Percentiles rank a stretch among this genome's conserved stretches.
phyloP scores from a whole-genome alignment of 2,329 filamentous ascomycete genomes.

The Aureobasidium subglaciale region DNA sequence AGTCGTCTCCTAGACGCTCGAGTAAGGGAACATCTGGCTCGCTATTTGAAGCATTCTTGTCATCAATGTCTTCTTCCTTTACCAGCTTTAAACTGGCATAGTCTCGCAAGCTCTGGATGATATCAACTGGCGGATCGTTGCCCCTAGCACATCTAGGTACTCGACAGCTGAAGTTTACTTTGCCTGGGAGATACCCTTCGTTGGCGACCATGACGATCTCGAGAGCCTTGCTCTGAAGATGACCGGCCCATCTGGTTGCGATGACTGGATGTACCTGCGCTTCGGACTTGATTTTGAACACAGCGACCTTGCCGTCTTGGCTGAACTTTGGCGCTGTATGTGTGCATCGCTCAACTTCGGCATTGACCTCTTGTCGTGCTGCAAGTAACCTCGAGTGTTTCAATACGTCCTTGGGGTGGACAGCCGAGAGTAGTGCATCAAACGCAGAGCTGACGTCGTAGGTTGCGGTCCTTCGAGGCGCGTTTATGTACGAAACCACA shows the following conservation, averaged over 20 bases:
- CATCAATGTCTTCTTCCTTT: slow-evolving; percentile 14
- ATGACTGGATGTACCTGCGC: slow-evolving; percentile 62
- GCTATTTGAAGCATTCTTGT: background rate
- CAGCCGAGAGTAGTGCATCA: slow-evolving; percentile 48
- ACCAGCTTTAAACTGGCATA: slow-evolving; percentile 37
- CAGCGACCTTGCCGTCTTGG: slow-evolving; percentile 53
- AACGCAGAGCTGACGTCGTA: slow-evolving; percentile 57
- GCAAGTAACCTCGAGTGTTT: slow-evolving; percentile 43
- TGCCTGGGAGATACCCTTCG: slow-evolving; percentile 54
- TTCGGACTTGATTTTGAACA: slow-evolving; percentile 53
- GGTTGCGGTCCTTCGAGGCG: slow-evolving; percentile 54
- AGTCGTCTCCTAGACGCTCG: slow-evolving; percentile 53
- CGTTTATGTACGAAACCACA: slow-evolving; percentile 58
- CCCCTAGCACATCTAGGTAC: slow-evolving; percentile 50
- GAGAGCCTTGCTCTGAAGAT: slow-evolving; percentile 51
- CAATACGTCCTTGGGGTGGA: slow-evolving; percentile 46
- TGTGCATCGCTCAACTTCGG: slow-evolving; percentile 54
- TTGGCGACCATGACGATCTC: slow-evolving; percentile 62
- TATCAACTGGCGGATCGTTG: slow-evolving; percentile 52
- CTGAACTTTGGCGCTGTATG: slow-evolving; percentile 59
- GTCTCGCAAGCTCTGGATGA: slow-evolving; percentile 51
- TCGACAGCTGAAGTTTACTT: slow-evolving; percentile 62
- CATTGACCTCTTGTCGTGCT: slow-evolving; percentile 53
- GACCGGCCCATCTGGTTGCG: slow-evolving; percentile 59
- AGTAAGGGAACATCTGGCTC: slow-evolving; percentile 26